Evolutionary conservation across 2,329 filamentous ascomycete genomes (phyloP).

Genomic region (Coniochaeta sp.): DNA sequence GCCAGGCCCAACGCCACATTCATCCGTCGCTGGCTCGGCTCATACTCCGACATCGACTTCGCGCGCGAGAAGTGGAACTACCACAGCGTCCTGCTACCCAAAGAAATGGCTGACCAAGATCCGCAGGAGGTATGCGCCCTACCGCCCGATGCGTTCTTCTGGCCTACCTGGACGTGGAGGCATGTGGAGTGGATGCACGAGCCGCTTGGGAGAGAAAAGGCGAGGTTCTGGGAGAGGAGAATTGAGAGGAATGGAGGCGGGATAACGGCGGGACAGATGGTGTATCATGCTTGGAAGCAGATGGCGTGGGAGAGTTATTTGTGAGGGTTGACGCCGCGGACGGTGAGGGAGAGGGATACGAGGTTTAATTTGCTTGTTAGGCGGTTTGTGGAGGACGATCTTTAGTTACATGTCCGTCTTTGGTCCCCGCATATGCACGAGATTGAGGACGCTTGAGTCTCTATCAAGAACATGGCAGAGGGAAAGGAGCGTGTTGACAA

Average conservation of each 20-base stretch:
- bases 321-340: slow-evolving; percentile 22
- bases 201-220: slow-evolving; percentile 19
- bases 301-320: slow-evolving; percentile 27
- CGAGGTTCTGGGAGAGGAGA: slow-evolving; percentile 20
- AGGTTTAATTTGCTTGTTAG: slow-evolving; percentile 29
- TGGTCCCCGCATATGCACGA: too few species aligned
- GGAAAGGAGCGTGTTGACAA: too few species aligned
- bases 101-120: slow-evolving; percentile 10
- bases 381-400: slow-evolving; percentile 17
- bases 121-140: slow-evolving; percentile 25
- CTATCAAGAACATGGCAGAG: too few species aligned
- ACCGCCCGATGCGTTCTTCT: slow-evolving; percentile 29
- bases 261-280: slow-evolving; percentile 27
- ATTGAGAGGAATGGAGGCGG: slow-evolving; percentile 24
- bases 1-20: slow-evolving; percentile 27
- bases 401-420: too few species aligned
- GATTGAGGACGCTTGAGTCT: too few species aligned
- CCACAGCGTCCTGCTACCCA: slow-evolving; percentile 25
- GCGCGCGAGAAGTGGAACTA: slow-evolving; percentile 30
- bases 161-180: slow-evolving; percentile 31
- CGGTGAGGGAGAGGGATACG: slow-evolving; percentile 24
- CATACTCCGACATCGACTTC: slow-evolving; percentile 24
- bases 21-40: slow-evolving; percentile 25
- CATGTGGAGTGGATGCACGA: slow-evolving; percentile 31
- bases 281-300: slow-evolving; percentile 31